A percentile compares a stretch with the other conserved stretches of the same genome.
Conservation (phyloP, 441 rosid genomes). For the Erysimum pusillum region DNA sequence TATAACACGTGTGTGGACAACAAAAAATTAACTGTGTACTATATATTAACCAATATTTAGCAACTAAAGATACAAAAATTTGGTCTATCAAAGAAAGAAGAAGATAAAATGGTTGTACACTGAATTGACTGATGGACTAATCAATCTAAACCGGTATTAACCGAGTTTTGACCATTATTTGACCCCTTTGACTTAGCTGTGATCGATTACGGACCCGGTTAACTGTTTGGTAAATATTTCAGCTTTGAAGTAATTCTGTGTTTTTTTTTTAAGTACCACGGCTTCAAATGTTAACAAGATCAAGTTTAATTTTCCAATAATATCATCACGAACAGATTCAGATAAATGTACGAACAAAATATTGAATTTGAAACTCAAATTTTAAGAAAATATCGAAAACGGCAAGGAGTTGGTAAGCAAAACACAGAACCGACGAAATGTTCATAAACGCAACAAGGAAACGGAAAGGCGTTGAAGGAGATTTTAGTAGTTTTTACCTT, state of each 20-base stretch:
- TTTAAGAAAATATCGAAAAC: conserved; percentile 21
- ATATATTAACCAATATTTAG: neutral
- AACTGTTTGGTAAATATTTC: neutral
- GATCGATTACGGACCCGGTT: conserved; percentile 24
- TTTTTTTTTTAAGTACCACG: neutral
- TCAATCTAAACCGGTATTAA: conserved; percentile 8
- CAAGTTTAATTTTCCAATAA: neutral
- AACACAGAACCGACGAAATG: conserved; percentile 36
- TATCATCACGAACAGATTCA: neutral
- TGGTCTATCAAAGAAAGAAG: neutral
- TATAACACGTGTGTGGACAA: conserved; percentile 35
- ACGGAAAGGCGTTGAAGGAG: conserved; percentile 5
- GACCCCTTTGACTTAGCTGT: neutral
- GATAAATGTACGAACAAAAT: conserved; percentile 7
- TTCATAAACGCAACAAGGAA: neutral
- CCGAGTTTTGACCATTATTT: conserved; percentile 19
- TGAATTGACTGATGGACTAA: neutral
- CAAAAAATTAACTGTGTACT: neutral
- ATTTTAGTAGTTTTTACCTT: conserved; percentile 36
- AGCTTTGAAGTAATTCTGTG: neutral
- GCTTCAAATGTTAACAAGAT: neutral
- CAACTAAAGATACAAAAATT: neutral
- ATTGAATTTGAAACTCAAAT: neutral
- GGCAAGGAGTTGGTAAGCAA: conserved; percentile 28
- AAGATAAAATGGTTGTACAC: neutral